These are phyloP conservation scores for Trichophyton equinum DNA, from an alignment of 2,329 filamentous ascomycete genomes.

Conservation along the genomic window DNA sequence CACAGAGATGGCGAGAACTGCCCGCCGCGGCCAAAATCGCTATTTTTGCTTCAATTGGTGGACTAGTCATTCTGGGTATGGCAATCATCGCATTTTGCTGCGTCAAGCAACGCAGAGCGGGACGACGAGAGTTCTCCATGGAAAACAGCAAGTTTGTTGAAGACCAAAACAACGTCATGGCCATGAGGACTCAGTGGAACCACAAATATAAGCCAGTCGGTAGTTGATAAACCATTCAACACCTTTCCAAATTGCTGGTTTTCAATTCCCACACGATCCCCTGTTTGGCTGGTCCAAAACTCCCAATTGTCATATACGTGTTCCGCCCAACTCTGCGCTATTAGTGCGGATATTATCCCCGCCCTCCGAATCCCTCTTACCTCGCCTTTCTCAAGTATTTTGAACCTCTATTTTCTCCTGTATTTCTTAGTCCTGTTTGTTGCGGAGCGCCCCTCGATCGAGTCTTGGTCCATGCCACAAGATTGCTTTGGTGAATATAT, in stretches of 20 bases:
- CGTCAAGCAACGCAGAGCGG: constrained; percentile 38
- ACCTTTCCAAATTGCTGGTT: not conserved
- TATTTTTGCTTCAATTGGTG: constrained; percentile 31
- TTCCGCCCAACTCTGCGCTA: not conserved
- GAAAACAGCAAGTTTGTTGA: constrained; percentile 36
- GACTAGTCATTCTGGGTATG: constrained; percentile 22
- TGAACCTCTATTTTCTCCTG: not conserved
- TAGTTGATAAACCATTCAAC: not conserved
- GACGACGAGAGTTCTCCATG: constrained; percentile 36
- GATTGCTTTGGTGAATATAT: not conserved
- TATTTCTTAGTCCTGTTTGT: not conserved
- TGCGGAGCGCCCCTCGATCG: not conserved
- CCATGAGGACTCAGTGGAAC: constrained; percentile 29
- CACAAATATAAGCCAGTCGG: constrained; percentile 20
- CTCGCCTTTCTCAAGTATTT: not conserved
- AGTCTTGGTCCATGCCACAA: not conserved
- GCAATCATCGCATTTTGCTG: constrained; percentile 35
- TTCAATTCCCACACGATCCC: not conserved
- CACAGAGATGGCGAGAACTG: constrained; percentile 35
- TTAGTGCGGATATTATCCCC: not conserved
- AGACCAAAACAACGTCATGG: constrained; percentile 29
- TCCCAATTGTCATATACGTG: not conserved
- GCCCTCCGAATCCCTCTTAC: not conserved
- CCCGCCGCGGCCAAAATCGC: constrained; percentile 37
- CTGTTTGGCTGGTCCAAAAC: constrained; percentile 10